phyloP scores from a whole-genome alignment of 495 filamentous ascomycete species.

The Astrothelium macrocarpum region DNA sequence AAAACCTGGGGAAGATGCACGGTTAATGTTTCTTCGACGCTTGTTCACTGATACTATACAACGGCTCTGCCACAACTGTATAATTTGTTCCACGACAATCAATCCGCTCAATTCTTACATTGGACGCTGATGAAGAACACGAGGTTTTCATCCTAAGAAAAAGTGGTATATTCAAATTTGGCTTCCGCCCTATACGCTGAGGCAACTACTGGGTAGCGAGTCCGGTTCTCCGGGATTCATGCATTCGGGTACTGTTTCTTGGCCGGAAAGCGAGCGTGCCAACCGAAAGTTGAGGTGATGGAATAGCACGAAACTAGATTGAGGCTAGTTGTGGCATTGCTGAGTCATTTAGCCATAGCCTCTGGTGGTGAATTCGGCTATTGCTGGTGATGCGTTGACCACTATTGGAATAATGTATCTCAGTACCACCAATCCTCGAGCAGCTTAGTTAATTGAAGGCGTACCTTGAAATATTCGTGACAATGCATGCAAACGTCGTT shows the following conservation, averaged over 20 bases:
- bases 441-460: too few species aligned
- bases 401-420: too few species aligned
- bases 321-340: too few species aligned
- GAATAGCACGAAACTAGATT: not conserved
- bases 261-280: not conserved
- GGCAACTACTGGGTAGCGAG: not conserved
- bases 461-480: too few species aligned
- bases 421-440: too few species aligned
- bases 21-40: not conserved
- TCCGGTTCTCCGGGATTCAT: not conserved
- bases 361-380: too few species aligned
- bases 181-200: not conserved
- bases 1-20: not conserved
- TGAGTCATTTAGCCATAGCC: too few species aligned
- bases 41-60: not conserved
- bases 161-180: not conserved
- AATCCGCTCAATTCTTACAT: constrained; percentile 1
- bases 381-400: too few species aligned
- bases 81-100: not conserved
- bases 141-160: not conserved
- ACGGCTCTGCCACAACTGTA: not conserved
- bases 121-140: not conserved
- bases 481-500: too few species aligned
- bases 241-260: not conserved
- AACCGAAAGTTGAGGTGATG: not conserved